Percentiles rank a stretch among this genome's conserved stretches.
Evolutionary conservation across 192 early-diverging fungal genomes (phyloP).

Genomic region (Backusella tarrabulga): DNA sequence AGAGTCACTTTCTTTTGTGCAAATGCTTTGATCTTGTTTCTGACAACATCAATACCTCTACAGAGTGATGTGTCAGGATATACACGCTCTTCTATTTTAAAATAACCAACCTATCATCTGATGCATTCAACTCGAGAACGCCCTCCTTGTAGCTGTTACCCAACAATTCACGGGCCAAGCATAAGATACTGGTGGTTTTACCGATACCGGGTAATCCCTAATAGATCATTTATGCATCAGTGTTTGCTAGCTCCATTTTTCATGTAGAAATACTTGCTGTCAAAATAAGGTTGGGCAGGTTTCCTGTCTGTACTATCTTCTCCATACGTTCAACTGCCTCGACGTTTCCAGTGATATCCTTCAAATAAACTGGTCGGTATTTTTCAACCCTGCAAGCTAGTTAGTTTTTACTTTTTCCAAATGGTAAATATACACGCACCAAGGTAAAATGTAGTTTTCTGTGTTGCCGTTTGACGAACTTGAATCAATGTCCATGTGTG

Average conservation of each 20-base stretch:
- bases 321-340: constrained; percentile 85
- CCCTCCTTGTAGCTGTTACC: constrained; percentile 87
- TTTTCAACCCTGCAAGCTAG: constrained; percentile 77
- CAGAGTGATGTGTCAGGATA: too few relatives aligned
- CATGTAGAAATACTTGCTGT: constrained; percentile 46
- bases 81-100: too few relatives aligned
- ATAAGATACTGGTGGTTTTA: constrained; percentile 95
- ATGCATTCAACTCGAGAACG: constrained; percentile 96
- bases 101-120: constrained; percentile 80
- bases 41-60: constrained; percentile 94
- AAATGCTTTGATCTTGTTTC: constrained; percentile 97
- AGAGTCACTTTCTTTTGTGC: constrained; percentile 99
- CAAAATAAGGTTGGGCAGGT: constrained; percentile 96
- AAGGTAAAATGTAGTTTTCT: constrained; percentile 7
- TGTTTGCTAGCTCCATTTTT: too few relatives aligned
- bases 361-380: constrained; percentile 82
- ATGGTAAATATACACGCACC: background rate
- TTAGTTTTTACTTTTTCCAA: background rate
- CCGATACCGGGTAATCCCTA: constrained; percentile 94
- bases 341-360: constrained; percentile 93
- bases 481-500: background rate
- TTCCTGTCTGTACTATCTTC: constrained; percentile 86
- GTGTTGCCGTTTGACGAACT: background rate
- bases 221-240: background rate
- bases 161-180: constrained; percentile 86